Base-by-base conservation (phyloP, 805 yeast genomes). In the Yarrowia divulgata region DNA sequence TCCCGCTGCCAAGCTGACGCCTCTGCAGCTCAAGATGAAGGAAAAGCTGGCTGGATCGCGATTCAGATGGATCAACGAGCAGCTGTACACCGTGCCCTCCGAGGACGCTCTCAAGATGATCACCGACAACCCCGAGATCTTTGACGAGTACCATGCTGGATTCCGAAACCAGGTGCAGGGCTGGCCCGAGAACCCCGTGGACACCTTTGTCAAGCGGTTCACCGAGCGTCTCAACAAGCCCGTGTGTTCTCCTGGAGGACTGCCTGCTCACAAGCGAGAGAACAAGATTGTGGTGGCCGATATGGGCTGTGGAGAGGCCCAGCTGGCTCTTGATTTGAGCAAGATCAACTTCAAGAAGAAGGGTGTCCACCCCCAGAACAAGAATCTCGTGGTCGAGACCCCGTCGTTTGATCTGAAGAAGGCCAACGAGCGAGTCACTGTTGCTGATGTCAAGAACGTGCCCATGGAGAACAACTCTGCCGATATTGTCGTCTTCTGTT, bases 111-210 rank as follows among this genome's bases (percentile, higher is more conserved):
- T 91, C 35, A 81, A 83, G 32, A 79, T 95, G 71, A 87, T 95
- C 50, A 81, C 85, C 69, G 86, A 88, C 16, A 97, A 93, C 74
- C 99, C 99, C 0, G 87, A 87, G 32, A 82, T 95, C 71, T 95
- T 93, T 77, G 95, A 91, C 73, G 98, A 94, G 76, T 95, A 95
- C 75, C 99, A 96, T 77, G 89, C 88, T 69, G 99, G 99, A 0
- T 95, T 95, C 83, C 84, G 97, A 74, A 89, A 93, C 14, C 99
- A 95, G 78, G 98, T 95, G 18, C 93, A 90, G 75, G 84, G 92
- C 23, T 95, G 99, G 99, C 99, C 99, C 2, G 97, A 94, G 79
- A 95, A 95, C 75, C 99, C 99, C 0, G 97, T 95, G n/a, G 90
- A 93, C 79, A 89, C 90, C 1, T 90, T 93, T 79, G 93, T 91